Base-by-base conservation (phyloP, 305 asterid species). In the Fraxinus sp. region DNA sequence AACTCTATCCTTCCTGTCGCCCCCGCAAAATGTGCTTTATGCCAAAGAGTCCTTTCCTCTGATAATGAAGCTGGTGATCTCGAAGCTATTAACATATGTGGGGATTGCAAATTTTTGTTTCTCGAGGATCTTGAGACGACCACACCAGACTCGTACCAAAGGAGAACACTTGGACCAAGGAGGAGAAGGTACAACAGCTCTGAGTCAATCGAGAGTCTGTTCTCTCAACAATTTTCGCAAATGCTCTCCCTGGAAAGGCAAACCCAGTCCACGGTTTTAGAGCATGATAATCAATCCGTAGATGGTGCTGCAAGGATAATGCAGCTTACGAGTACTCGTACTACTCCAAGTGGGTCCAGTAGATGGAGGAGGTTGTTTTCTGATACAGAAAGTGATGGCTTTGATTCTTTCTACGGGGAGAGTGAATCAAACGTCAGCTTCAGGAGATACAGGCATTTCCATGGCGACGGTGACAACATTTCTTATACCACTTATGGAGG, bases 21-120 rank as follows among this genome's bases (percentile, higher is more conserved):
- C 57, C 70, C 85, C 22, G 49, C 85, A 78, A 66, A 87, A n/a
- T 96, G 98, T 83, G 91, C 92, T 76, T 80, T 96, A 76, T 94
- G 98, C 86, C 92, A 87, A 32, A 85, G 90, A 87, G 68, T 46
- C 81, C 77, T 90, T 55, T 77, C 89, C 35, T 84, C 90, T 1
- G 93, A 85, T 30, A 79, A 88, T 64, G 91, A 86, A n/a, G 43
- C 80, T 9, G 88, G 84, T 68, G 93, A 93, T 55, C 77, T 87
- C 68, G 94, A 89, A 79, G 73, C 86, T 26, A 80, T 89, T 77
- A 83, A 84, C 57, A 72, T 95, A 18, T 96, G 98, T 82, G 89
- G 94, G 7, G 97, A 93, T 85, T 96, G 99, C 88, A 93, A 90
- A 81, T 96, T 94, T 80, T 87, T 92, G 85, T 85, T 93, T 88